Percentiles rank a stretch among this genome's conserved stretches.
Conservation (phyloP, 1,284 basidiomycete genomes). For the Hemileia vastatrix region DNA sequence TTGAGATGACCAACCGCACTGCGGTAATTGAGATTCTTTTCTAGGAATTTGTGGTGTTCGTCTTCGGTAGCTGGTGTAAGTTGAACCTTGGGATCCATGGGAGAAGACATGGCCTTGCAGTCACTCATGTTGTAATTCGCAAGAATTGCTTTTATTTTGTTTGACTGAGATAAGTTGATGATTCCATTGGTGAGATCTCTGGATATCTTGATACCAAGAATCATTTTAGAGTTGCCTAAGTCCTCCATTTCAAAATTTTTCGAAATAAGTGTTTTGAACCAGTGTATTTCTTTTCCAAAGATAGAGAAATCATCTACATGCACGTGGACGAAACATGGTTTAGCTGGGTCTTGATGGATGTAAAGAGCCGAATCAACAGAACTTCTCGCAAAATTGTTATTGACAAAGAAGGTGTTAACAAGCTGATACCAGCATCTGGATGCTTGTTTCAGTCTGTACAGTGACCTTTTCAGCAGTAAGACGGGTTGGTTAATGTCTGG, state of each 20-base stretch:
- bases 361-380: not conserved
- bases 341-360: not conserved
- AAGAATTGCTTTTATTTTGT: not conserved
- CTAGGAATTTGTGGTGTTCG: not conserved
- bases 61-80: not conserved
- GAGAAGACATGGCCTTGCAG: not conserved
- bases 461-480: too few species aligned
- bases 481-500: too few species aligned
- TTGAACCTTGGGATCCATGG: not conserved
- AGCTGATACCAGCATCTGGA: not conserved
- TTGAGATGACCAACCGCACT: too few species aligned
- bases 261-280: not conserved
- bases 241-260: constrained; percentile 4
- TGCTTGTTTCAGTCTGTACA: constrained; percentile 10
- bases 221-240: not conserved
- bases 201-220: constrained; percentile 3
- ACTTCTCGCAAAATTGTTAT: not conserved
- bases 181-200: not conserved
- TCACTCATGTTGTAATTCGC: not conserved
- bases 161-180: not conserved
- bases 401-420: not conserved
- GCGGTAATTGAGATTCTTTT: not conserved
- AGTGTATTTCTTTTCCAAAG: not conserved
- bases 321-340: constrained; percentile 5
- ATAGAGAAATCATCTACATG: constrained; percentile 1